A percentile compares a stretch with the other conserved stretches of the same genome.
Conservation (phyloP, 2,329 filamentous ascomycete species). For the Pseudogymnoascus sp. region DNA sequence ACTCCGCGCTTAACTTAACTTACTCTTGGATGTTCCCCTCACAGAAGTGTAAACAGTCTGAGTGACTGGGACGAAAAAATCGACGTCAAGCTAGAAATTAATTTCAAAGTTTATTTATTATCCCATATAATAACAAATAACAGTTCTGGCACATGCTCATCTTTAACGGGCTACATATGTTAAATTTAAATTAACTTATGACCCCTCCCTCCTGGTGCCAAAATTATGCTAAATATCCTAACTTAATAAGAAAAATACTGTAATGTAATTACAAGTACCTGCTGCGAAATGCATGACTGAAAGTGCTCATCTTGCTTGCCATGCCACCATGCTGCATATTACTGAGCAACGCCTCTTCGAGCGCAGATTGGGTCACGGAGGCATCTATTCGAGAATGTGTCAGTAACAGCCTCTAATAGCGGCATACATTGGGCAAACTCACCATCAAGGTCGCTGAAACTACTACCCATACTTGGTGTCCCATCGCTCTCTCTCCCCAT, state of each 20-base stretch:
- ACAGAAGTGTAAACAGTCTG: background rate
- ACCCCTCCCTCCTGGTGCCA: background rate
- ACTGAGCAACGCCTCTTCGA: constrained; percentile 72
- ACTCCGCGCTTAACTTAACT: background rate
- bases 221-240: background rate
- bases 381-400: constrained; percentile 49
- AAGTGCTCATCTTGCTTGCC: constrained; percentile 59
- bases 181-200: background rate
- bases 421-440: constrained; percentile 21
- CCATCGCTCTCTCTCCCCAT: constrained; percentile 61
- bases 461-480: constrained; percentile 75
- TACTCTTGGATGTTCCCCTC: background rate
- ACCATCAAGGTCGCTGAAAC: constrained; percentile 80
- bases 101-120: background rate
- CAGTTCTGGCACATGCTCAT: background rate
- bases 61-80: background rate
- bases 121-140: background rate
- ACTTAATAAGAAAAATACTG: background rate
- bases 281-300: constrained; percentile 60
- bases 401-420: constrained; percentile 2
- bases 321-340: constrained; percentile 60
- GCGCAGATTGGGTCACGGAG: constrained; percentile 71
- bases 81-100: background rate
- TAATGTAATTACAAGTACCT: constrained; percentile 40
- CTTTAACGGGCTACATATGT: background rate